Evolutionary conservation across 768 basidiomycete genomes (phyloP), one percentile per base, ranked within the genome.

Genomic region (Gelatoporia subvermispora): DNA sequence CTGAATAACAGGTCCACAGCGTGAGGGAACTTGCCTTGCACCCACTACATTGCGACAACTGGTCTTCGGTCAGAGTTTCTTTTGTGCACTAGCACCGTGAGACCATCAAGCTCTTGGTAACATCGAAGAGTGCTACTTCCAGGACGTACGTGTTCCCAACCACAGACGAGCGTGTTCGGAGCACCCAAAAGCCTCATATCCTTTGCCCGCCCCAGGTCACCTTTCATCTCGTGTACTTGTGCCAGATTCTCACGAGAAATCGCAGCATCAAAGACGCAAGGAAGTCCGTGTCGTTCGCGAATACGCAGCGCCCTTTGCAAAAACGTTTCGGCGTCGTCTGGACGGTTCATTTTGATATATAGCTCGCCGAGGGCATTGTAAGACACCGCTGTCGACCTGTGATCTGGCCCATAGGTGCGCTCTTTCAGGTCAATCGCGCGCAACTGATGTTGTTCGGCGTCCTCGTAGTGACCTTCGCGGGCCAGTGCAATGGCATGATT

Each of bases 241-340:
- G 60, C 72, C 8, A 70, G 59, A 45, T 70, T 70, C 54, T 72
- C 71, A 23, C 68, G 53, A 34, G 68, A 62, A 3, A 61, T 63
- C 4, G 67, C 69, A 13, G 59, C 63, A 51, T 71, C 69, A 24
- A 66, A 62, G 28, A 35, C 44, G 11, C 4, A 16, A n/a, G 57
- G 41, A n/a, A 53, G 45, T 4, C 58, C 57, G 20, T n/a, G 25
- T 23, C 35, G 55, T n/a, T 54, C 54, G 41, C 69, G 56, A 25
- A 70, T 55, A 3, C 35, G 23, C 17, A 65, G 23, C 16, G 66
- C 68, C 47, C 64, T 59, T 24, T 54, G 52, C 10, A 72, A 53
- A 41, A 68, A 62, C 3, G 53, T 59, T 53, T 72, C 68, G 1
- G 72, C 71, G 3, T 71, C 68, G 39, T 63, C 64, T 11, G 69